These are phyloP conservation scores for Botrytis hyacinthi DNA, from an alignment of 2,329 filamentous ascomycete genomes.

Conservation along the genomic window DNA sequence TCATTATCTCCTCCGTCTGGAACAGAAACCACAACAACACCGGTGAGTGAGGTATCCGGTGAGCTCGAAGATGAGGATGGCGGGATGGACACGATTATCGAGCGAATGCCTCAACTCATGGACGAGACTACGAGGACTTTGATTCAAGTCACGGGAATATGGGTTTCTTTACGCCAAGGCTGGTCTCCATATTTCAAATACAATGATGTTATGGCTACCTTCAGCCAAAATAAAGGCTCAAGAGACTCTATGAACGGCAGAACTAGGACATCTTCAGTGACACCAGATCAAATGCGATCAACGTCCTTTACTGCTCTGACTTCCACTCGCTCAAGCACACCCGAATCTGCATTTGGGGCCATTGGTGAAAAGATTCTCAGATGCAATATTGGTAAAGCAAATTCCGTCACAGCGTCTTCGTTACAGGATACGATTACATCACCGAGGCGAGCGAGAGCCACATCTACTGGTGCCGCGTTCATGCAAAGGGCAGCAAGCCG, in stretches of 20 bases:
- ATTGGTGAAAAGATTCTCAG: slow-evolving; percentile 31
- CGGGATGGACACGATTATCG: slow-evolving; percentile 28
- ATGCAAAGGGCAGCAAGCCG: slow-evolving; percentile 41
- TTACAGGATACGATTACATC: slow-evolving; percentile 24
- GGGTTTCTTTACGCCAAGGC: slow-evolving; percentile 50
- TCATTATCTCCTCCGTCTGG: slow-evolving; percentile 51
- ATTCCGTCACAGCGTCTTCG: slow-evolving; percentile 23
- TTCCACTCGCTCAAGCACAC: slow-evolving; percentile 27
- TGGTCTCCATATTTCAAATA: slow-evolving; percentile 44
- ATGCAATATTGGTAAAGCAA: slow-evolving; percentile 24
- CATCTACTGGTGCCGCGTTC: slow-evolving; percentile 49
- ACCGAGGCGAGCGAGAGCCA: slow-evolving; percentile 44
- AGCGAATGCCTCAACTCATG: slow-evolving; percentile 42
- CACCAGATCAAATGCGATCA: slow-evolving; percentile 29
- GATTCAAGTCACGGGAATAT: slow-evolving; percentile 53
- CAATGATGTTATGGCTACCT: slow-evolving; percentile 33
- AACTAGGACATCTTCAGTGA: slow-evolving; percentile 33
- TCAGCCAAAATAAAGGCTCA: slow-evolving; percentile 16
- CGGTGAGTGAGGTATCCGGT: slow-evolving; percentile 21
- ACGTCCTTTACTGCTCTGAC: slow-evolving; percentile 12
- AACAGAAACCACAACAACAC: slow-evolving; percentile 43
- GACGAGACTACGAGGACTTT: slow-evolving; percentile 48
- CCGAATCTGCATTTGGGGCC: slow-evolving; percentile 30
- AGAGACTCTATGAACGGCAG: slow-evolving; percentile 23
- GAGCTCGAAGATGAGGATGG: slow-evolving; percentile 19